Percentiles rank a stretch among this genome's conserved stretches.
phyloP scores from a whole-genome alignment of 768 basidiomycete species.

The Boletus patriciae region DNA sequence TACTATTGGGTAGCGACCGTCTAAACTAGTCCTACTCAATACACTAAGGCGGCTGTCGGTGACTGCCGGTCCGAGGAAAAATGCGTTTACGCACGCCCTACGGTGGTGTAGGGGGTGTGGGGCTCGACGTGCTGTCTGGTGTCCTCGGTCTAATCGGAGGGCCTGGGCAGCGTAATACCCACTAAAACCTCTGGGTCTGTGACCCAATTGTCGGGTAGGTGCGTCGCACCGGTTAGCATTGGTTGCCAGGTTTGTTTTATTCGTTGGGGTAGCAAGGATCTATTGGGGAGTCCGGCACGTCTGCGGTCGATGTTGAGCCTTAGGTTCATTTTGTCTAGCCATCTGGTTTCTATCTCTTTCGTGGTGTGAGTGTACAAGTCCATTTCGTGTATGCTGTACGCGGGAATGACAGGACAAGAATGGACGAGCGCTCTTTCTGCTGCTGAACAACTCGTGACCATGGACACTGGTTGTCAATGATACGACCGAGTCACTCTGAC shows the following conservation, averaged over 20 bases:
- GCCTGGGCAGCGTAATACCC: neutral
- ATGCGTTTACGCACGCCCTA: neutral
- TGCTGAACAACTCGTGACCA: neutral
- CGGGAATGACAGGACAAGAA: neutral
- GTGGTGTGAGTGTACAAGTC: too few relatives aligned
- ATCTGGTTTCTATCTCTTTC: too few relatives aligned
- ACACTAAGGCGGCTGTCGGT: neutral
- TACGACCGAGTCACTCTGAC: constrained; percentile 6
- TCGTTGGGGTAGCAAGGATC: too few relatives aligned
- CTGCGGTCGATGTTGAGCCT: too few relatives aligned
- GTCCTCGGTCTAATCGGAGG: neutral
- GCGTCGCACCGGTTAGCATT: too few relatives aligned
- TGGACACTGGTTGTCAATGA: neutral
- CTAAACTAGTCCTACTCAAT: neutral
- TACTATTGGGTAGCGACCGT: neutral
- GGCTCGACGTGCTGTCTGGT: neutral
- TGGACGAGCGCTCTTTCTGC: neutral
- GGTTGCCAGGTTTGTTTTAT: too few relatives aligned
- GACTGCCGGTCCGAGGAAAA: neutral
- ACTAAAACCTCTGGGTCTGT: neutral
- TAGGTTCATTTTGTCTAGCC: too few relatives aligned
- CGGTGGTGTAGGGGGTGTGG: too few relatives aligned
- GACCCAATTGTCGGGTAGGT: neutral
- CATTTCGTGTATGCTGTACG: neutral
- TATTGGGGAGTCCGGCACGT: too few relatives aligned